Conservation (phyloP, 2,329 filamentous ascomycete species). For the Pseudonectria foliicola region DNA sequence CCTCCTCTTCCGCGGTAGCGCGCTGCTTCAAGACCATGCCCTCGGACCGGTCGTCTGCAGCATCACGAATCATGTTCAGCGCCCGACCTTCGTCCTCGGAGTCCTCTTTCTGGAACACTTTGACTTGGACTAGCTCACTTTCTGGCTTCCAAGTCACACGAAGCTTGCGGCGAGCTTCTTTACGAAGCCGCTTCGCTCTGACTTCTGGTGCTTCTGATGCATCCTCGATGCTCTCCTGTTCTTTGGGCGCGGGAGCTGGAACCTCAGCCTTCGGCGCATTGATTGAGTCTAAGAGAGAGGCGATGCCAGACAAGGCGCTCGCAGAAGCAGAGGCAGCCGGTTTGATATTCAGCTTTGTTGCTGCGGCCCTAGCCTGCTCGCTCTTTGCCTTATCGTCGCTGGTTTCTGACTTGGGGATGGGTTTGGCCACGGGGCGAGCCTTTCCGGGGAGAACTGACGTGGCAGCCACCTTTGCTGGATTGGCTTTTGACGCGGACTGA, state of each 20-base stretch:
- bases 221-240: constrained; percentile 36
- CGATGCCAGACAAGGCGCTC: constrained; percentile 41
- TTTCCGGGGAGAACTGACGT: constrained; percentile 42
- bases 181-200: constrained; percentile 59
- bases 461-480: constrained; percentile 24
- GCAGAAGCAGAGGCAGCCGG: constrained; percentile 23
- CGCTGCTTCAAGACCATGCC: constrained; percentile 60
- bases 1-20: constrained; percentile 40
- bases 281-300: constrained; percentile 46
- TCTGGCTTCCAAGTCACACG: constrained; percentile 66
- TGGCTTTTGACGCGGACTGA: constrained; percentile 22
- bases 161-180: constrained; percentile 63
- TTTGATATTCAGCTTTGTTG: constrained; percentile 18
- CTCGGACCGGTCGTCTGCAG: constrained; percentile 65
- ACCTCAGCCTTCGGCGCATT: constrained; percentile 35
- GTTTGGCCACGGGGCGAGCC: constrained; percentile 36
- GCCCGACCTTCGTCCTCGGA: constrained; percentile 63
- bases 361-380: constrained; percentile 19
- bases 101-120: constrained; percentile 64
- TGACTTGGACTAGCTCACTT: constrained; percentile 57
- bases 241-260: constrained; percentile 43
- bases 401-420: constrained; percentile 29
- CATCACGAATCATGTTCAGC: constrained; percentile 62
- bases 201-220: constrained; percentile 61
- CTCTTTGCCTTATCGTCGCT: constrained; percentile 26